Evolutionary conservation across 352 stramenopile species (phyloP), one percentile per base, ranked within the genome.

Genomic region (Aphanomyces astaci): DNA sequence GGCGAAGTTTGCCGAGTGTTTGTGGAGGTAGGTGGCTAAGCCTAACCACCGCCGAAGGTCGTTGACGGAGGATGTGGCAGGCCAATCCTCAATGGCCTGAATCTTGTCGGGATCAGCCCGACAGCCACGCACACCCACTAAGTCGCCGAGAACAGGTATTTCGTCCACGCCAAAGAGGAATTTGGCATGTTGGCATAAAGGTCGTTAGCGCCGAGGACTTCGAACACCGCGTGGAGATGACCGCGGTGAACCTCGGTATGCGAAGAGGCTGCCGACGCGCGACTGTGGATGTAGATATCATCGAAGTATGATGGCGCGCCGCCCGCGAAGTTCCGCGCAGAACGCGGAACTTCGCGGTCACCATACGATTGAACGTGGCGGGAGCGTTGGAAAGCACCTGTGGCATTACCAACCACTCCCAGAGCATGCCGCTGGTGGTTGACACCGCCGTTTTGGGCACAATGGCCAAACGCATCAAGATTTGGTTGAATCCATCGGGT

Each of bases 331-430:
- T n/a, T n/a, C n/a, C 55, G 9, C 70, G 64, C 0, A 72, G n/a
- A 5, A 66, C 49, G 11, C 73, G 45, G 11, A 81, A 70, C 4
- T 75, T 13, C 10, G 72, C 52, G 2, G 40, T 66, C 15, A 78
- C 71, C 25, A 76, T 9, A 17, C 76, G 65, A 70, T 81, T 79
- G 59, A 79, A 81, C 0, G 73, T 76, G 32, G 66, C 70, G 7
- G 76, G 71, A 3, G 73, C 71, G 32, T 76, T 78, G 0, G 43
- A 67, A 1, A 78, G 66, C 1, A 69, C 69, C 27, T 73, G 52
- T 0, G 74, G 72, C 63, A 75, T 75, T n/a, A n/a, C n/a, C n/a
- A n/a, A n/a, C n/a, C n/a, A n/a, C 24, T 80, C 65, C 64, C 70
- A 80, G 9, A 80, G 66, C 48, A 55, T 55, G 0, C 73, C 65